Evolutionary conservation across 768 basidiomycete species (phyloP), one percentile per base, ranked within the genome.

Genomic region (Tylopilus rubrobrunneus): DNA sequence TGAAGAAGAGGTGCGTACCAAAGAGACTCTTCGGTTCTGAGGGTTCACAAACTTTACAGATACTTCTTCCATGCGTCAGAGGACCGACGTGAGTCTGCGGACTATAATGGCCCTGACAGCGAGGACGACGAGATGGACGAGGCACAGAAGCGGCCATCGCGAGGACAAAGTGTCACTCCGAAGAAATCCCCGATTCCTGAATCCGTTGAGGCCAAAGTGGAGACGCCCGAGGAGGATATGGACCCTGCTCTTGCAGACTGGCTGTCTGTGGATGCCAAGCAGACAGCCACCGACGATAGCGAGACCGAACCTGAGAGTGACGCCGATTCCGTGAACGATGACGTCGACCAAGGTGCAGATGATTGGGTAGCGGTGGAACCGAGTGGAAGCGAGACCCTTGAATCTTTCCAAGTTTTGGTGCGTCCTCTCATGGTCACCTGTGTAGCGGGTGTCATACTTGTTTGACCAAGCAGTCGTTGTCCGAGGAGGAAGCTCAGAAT

Each of bases 31-130:
- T 4, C 23, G n/a, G 43, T 28, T 37, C 17, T 5, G 11, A 17
- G 48, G 12, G 12, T 51, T 52, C 23, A 51, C 37, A 5, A 23
- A 25, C 19, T 4, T 48, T 12, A 48, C 51, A 91, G 88, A 64
- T 91, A 90, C 66, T 89, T 91, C 69, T 90, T 91, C 72, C 81
- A 87, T 62, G 84, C 89, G 5, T 87, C 83, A 0, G 67, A 73
- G 1, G 70, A 67, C 7, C 77, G 85, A 37, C 73, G 68, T 57
- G 69, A 73, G 17, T 72, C 69, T 10, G 75, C 78, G 1, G 86
- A 84, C 34, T 89, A 85, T 59, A 65, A 70, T 12, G 54, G 76
- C 44, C 74, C 71, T 15, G 76, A 72, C 46, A 71, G 65, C 19
- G 64, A 69, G 17, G 72, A 71, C 28, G 72, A 71, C 0, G 62